phyloP scores from a whole-genome alignment of 2,329 filamentous ascomycete species.

The Teratosphaeria pseudoeucalypti region DNA sequence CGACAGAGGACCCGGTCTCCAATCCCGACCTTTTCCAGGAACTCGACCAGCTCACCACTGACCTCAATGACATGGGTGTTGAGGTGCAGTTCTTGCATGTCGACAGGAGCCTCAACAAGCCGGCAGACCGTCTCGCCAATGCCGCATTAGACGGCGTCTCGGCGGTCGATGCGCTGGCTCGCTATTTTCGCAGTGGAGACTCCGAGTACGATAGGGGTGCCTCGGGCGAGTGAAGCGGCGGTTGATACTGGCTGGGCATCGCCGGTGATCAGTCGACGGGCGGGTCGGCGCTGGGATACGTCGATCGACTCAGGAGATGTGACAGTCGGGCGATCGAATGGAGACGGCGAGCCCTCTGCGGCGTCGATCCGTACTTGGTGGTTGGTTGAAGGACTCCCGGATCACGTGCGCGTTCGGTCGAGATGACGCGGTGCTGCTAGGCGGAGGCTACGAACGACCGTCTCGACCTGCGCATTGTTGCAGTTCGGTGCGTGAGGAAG shows the following conservation, averaged over 20 bases:
- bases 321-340: too few species aligned
- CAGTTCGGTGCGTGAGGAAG: too few species aligned
- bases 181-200: neutral
- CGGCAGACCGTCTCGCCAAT: slow-evolving; percentile 13
- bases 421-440: too few species aligned
- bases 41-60: slow-evolving; percentile 10
- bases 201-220: neutral
- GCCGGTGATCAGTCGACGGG: too few species aligned
- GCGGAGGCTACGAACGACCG: too few species aligned
- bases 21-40: slow-evolving; percentile 15
- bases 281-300: neutral
- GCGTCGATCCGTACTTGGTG: too few species aligned
- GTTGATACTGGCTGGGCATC: neutral
- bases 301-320: neutral
- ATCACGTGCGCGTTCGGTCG: too few species aligned
- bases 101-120: slow-evolving; percentile 12
- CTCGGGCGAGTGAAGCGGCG: neutral
- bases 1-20: slow-evolving; percentile 14
- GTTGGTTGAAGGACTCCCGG: too few species aligned
- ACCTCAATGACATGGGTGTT: slow-evolving; percentile 11
- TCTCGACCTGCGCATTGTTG: too few species aligned
- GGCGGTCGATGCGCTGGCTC: neutral
- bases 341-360: too few species aligned
- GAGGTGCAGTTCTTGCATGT: slow-evolving; percentile 22
- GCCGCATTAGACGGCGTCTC: slow-evolving; percentile 5